Percentiles rank a stretch among this genome's conserved stretches.
phyloP scores from a whole-genome alignment of 2,329 filamentous ascomycete genomes.

The Phaeosphaeria sp. region DNA sequence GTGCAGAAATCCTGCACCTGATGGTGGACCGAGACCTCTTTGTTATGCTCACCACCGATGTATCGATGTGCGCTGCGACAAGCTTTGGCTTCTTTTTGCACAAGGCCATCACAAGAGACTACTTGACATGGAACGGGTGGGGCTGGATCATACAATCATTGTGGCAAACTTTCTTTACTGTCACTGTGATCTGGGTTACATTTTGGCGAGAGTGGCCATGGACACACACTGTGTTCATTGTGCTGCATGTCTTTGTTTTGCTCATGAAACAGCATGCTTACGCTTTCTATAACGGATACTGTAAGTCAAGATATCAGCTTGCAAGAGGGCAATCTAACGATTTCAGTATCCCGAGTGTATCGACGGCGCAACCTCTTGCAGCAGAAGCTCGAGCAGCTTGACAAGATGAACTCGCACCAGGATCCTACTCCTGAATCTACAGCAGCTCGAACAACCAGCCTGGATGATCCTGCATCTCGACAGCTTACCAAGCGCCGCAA shows the following conservation, averaged over 20 bases:
- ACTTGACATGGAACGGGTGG: constrained; percentile 68
- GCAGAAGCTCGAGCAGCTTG: constrained; percentile 63
- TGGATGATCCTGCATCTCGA: constrained; percentile 13
- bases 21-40: constrained; percentile 67
- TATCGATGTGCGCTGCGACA: constrained; percentile 70
- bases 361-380: constrained; percentile 55
- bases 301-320: constrained; percentile 33
- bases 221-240: constrained; percentile 81
- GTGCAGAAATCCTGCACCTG: constrained; percentile 72
- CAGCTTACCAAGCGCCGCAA: constrained; percentile 36
- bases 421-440: constrained; percentile 39
- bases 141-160: constrained; percentile 79
- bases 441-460: constrained; percentile 17
- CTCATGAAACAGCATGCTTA: constrained; percentile 87
- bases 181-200: constrained; percentile 68
- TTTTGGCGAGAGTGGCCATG: constrained; percentile 78
- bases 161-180: constrained; percentile 73
- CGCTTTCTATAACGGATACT: constrained; percentile 78
- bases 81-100: constrained; percentile 72
- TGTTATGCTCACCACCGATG: constrained; percentile 66
- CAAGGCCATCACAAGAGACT: constrained; percentile 63
- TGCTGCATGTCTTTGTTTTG: constrained; percentile 76
- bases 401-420: constrained; percentile 57
- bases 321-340: no score
- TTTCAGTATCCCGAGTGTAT: constrained; percentile 55